Percentiles rank a stretch among this genome's conserved stretches.
phyloP scores from a whole-genome alignment of 2,329 filamentous ascomycete genomes.

The Penicillium corylophilum region DNA sequence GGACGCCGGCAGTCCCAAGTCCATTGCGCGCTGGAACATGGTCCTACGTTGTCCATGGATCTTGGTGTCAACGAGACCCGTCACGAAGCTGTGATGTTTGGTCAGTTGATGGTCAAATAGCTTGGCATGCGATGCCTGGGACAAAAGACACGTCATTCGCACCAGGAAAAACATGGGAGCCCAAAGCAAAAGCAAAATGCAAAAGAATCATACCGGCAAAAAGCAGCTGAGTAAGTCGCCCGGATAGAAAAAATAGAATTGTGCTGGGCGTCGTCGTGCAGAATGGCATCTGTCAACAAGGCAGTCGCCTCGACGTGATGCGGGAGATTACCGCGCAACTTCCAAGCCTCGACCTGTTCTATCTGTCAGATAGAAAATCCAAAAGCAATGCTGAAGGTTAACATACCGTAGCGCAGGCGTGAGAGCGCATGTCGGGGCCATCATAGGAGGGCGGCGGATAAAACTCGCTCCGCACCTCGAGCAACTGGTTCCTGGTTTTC shows the following conservation, averaged over 20 bases:
- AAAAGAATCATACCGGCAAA: conserved; percentile 40
- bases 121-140: background rate
- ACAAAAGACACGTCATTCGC: background rate
- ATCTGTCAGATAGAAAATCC: conserved; percentile 1
- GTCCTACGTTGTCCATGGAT: conserved; percentile 42
- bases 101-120: conserved; percentile 1
- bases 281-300: conserved; percentile 46
- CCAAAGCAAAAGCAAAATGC: background rate
- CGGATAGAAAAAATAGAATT: conserved; percentile 47
- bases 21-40: conserved; percentile 46
- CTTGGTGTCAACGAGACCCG: conserved; percentile 46
- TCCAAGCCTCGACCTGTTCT: conserved; percentile 45
- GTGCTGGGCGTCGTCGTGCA: conserved; percentile 42
- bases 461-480: conserved; percentile 40
- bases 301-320: conserved; percentile 49
- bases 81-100: conserved; percentile 40
- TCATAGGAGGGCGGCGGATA: conserved; percentile 36
- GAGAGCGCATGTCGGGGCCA: conserved; percentile 38
- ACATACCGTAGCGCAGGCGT: conserved; percentile 42
- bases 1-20: conserved; percentile 54
- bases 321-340: conserved; percentile 45
- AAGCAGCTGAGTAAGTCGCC: conserved; percentile 46
- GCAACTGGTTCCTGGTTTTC: conserved; percentile 39
- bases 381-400: background rate
- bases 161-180: background rate